These are phyloP conservation scores for Gracilaria caudata DNA, from an alignment of 23 red algal species.

Conservation along the genomic window DNA sequence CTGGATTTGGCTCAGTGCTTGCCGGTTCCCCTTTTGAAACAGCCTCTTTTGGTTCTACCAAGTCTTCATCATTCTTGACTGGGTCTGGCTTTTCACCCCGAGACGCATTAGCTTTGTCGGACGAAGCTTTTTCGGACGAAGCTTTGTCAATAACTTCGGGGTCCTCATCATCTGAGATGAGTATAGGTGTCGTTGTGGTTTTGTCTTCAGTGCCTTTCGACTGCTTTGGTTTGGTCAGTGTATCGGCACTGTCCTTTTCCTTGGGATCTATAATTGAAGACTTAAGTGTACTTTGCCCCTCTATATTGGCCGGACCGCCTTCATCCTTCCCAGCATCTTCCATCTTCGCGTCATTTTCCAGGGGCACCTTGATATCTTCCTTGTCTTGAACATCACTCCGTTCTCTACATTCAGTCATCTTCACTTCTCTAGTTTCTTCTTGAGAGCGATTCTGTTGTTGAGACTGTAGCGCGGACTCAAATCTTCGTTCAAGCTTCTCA, in stretches of 20 bases:
- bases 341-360: background rate
- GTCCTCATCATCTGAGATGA: background rate
- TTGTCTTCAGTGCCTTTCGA: background rate
- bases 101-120: background rate
- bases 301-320: background rate
- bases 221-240: background rate
- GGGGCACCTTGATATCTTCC: background rate
- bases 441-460: background rate
- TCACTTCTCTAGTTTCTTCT: conserved; percentile 1
- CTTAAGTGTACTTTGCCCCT: background rate
- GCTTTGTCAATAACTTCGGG: background rate
- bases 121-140: too few species aligned
- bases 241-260: background rate
- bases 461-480: conserved; percentile 1
- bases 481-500: conserved; percentile 19
- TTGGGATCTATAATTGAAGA: background rate
- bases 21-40: background rate
- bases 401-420: background rate
- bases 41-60: background rate
- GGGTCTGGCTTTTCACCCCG: background rate
- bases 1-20: background rate
- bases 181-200: background rate
- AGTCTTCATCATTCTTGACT: background rate
- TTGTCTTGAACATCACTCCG: background rate
- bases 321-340: background rate